Evolutionary conservation across 768 basidiomycete genomes (phyloP), one percentile per base, ranked within the genome.

Genomic region (Holtermanniella nyarrowii): DNA sequence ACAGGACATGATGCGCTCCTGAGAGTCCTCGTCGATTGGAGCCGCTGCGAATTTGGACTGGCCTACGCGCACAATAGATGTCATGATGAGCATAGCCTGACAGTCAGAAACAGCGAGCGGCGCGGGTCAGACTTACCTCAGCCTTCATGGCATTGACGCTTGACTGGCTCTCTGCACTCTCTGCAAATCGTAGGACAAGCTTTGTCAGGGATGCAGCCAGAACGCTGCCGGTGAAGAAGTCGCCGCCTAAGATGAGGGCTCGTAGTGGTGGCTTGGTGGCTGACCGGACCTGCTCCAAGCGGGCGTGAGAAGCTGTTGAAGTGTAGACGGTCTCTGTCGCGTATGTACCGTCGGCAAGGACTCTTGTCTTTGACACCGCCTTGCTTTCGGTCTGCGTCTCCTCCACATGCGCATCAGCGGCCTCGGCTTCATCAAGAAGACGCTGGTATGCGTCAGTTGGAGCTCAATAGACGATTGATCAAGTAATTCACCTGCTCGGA

Each of bases 21-120:
- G 85, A 4, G 89, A 91, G 70, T 99, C 95, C 69, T 99, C 95
- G 74, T 99, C 95, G 58, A 99, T 99, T n/a, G 87, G 85, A 1
- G 83, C 84, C 0, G 86, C 82, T 42, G 85, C 86, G 60, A 93
- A 91, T 68, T 91, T 93, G 49, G 89, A 91, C 74, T 97, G 93
- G 31, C 95, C 95, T 50, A 96, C 88, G 44, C 95, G 88, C 66
- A 97, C 86, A 68, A 90, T 78, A 7, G 90, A 95, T 1, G 90
- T 84, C 95, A 99, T 96, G 69, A 97, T 88, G 49, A 99, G 78
- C 87, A 99, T 96, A 4, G 87, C 82, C 85, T 87, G 61, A 14
- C 55, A 24, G 20, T 48, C 39, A 39, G n/a, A 25, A 16, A 26
- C 4, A 24, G 37, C 18, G 14, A 5, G 21, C 14, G 27, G 12